Base-by-base conservation (phyloP, 164 flowering plant genomes). In the Pachysandra terminalis region DNA sequence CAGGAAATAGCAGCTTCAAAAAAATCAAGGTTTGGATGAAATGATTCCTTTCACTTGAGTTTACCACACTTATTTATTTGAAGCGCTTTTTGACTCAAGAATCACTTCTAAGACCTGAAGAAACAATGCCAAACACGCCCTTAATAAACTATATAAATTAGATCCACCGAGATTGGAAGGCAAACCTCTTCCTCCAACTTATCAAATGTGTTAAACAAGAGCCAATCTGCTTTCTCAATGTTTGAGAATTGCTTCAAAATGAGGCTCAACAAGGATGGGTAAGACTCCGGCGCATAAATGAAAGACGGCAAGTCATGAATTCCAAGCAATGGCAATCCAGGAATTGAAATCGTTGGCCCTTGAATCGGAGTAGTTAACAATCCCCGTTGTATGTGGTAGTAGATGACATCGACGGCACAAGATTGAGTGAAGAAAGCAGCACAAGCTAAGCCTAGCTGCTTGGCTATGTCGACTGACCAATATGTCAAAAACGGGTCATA, bases 121-220 rank as follows among this genome's bases (percentile, higher is more conserved):
- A n/a, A n/a, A n/a, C n/a, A n/a, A n/a, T n/a, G n/a, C n/a, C n/a
- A n/a, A n/a, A n/a, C n/a, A n/a, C n/a, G 7, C 5, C 37, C 3
- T 32, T 32, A 32, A 32, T 32, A 32, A 32, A 32, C 37, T 3
- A 32, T 32, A 32, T 32, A 32, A 32, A 32, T 32, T 32, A 32
- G 37, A 32, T 32, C 37, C 3, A 32, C 7, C 5, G 37, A 7
- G 37, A 32, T 7, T 13, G 24, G 49, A 0, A 40, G 2, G 37
- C 64, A 1, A 63, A 84, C 88, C 82, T 83, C 78, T 0, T 40
- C 17, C 58, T 87, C 87, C 35, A 81, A 61, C 65, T 69, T n/a
- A 61, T 76, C 45, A 52, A 80, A 80, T 23, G 87, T 73, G 74
- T 87, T 87, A 41, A 68, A 60, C 0, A 85, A 72, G 23, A 85